Evolutionary conservation across 352 stramenopile species (phyloP), one percentile per base, ranked within the genome.

Genomic region (Phytopythium oedochilum): DNA sequence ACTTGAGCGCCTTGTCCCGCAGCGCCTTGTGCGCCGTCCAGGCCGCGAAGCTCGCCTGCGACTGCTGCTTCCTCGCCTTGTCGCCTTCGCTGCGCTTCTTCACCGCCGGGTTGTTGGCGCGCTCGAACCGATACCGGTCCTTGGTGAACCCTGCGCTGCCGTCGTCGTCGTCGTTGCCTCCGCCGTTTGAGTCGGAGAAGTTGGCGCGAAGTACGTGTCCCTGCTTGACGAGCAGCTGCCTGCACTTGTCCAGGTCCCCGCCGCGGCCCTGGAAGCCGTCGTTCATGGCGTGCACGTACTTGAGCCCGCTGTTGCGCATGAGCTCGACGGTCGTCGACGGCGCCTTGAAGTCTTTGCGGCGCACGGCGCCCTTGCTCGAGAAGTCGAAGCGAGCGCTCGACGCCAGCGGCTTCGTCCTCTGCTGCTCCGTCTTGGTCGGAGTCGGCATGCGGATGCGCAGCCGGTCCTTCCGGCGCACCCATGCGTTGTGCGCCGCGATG

Each of bases 271-370:
- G 81, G 53, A 94, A 92, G 17, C 82, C 83, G 68, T 94, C 80
- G 53, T 76, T 92, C 83, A 92, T 94, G 18, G 83, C 81, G 47
- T 92, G 83, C 9, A 92, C 79, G 53, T 91, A 94, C 55, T 89
- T 91, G 46, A 94, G 75, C 2, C 79, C 83, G 53, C 79, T 91
- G 28, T 71, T 54, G 11, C 71, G 64, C 81, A 94, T 92, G 15
- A 94, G 60, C 26, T 94, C 83, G 15, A 89, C 77, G 0, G 83
- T 87, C 5, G 80, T 89, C 23, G 77, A 87, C 35, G 81, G 79
- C 28, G 86, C 59, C 11, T 83, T 72, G 42, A 78, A 61, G 22
- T 70, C 75, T 29, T 82, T 74, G 32, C 70, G 63, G 14, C 82
- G 81, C 15, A 91, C 79, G 26, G 89, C 63, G 10, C 78, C 75